Percentiles rank a stretch among this genome's conserved stretches.
Evolutionary conservation across 192 early-diverging fungal species (phyloP).

Genomic region (Coemansia sp.): DNA sequence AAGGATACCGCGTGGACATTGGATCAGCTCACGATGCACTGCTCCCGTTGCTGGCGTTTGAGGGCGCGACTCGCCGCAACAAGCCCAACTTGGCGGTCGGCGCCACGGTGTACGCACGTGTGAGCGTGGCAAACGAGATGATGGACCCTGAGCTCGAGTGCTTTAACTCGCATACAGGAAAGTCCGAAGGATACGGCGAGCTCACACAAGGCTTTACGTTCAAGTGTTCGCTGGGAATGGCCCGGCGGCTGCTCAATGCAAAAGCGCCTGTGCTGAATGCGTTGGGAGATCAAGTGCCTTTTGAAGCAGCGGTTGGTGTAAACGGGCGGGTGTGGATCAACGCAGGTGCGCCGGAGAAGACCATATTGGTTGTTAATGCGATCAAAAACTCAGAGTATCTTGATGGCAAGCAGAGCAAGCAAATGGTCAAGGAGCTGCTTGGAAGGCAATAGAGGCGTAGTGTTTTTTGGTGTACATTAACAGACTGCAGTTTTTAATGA

Average conservation of each 20-base stretch:
- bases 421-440: conserved; percentile 56
- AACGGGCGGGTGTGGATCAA: conserved; percentile 96
- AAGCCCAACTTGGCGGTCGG: conserved; percentile 80
- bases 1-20: conserved; percentile 90
- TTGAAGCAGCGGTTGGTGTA: conserved; percentile 88
- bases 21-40: conserved; percentile 85
- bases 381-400: conserved; percentile 75
- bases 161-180: conserved; percentile 73
- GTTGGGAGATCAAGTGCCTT: conserved; percentile 71
- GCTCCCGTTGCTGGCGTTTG: conserved; percentile 81
- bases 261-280: conserved; percentile 67
- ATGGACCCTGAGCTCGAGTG: conserved; percentile 98
- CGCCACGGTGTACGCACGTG: conserved; percentile 77
- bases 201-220: conserved; percentile 77
- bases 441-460: conserved; percentile 16
- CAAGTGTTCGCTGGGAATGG: conserved; percentile 74
- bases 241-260: conserved; percentile 66
- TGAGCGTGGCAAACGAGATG: conserved; percentile 86
- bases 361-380: conserved; percentile 67
- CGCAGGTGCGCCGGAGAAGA: conserved; percentile 60
- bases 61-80: conserved; percentile 90
- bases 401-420: conserved; percentile 56
- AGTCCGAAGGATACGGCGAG: conserved; percentile 89
- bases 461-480: background rate
- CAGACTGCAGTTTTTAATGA: background rate